These are phyloP conservation scores for Podaxis mareebaensis DNA, from an alignment of 768 basidiomycete species.

Conservation along the genomic window DNA sequence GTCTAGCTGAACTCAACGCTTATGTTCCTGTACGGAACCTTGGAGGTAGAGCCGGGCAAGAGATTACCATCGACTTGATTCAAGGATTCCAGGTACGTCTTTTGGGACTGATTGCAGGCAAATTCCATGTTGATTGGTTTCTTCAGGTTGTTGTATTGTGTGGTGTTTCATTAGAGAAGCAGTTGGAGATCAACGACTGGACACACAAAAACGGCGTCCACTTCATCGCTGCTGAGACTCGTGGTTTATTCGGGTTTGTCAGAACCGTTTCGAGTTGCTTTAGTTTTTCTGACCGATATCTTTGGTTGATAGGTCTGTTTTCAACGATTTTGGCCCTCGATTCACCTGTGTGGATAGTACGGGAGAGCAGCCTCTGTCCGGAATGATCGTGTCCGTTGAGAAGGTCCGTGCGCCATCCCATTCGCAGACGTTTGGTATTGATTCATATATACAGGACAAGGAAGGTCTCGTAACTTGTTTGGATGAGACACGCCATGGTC, in stretches of 20 bases:
- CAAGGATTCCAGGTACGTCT: conserved; percentile 83
- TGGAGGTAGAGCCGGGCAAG: conserved; percentile 74
- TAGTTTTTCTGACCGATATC: background rate
- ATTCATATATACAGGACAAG: conserved; percentile 51
- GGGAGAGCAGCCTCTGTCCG: conserved; percentile 91
- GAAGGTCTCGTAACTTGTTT: conserved; percentile 96
- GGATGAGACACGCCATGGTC: conserved; percentile 95
- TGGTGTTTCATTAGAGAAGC: conserved; percentile 73
- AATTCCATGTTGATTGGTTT: background rate
- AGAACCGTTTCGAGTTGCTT: background rate
- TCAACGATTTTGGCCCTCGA: conserved; percentile 95
- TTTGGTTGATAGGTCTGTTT: conserved; percentile 63
- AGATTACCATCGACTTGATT: conserved; percentile 78
- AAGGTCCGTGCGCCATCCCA: conserved; percentile 48
- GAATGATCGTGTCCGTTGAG: conserved; percentile 95
- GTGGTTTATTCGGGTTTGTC: conserved; percentile 89
- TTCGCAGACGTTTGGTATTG: background rate
- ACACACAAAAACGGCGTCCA: conserved; percentile 86
- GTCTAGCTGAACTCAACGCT: conserved; percentile 90
- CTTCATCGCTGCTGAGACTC: conserved; percentile 90
- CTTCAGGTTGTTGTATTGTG: conserved; percentile 86
- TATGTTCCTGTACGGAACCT: conserved; percentile 93
- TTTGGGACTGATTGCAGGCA: background rate
- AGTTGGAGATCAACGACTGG: conserved; percentile 95
- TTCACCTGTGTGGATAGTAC: conserved; percentile 97